phyloP scores from a whole-genome alignment of 371 early-diverging fungal species.

The Syncephalastrum contaminatum region DNA sequence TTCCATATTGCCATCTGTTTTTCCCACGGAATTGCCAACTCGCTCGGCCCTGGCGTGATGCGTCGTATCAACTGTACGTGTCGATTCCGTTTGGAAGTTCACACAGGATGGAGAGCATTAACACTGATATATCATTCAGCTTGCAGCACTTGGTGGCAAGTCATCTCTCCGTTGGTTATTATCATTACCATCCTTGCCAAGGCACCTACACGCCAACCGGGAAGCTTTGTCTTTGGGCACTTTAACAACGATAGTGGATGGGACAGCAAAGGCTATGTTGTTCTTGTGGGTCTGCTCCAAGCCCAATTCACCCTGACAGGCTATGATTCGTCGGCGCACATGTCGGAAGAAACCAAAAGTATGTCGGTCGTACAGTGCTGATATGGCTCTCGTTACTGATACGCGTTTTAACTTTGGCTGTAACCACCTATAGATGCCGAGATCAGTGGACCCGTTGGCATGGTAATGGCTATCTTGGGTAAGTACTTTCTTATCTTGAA shows the following conservation, averaged over 20 bases:
- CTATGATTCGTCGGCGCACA: constrained; percentile 69
- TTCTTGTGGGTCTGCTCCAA: constrained; percentile 31
- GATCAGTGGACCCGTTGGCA: constrained; percentile 4
- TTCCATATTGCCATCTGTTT: constrained; percentile 54
- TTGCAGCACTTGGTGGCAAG: constrained; percentile 43
- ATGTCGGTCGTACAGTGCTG: constrained; percentile 30
- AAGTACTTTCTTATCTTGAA: neutral
- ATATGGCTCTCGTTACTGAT: constrained; percentile 27
- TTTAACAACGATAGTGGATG: constrained; percentile 40
- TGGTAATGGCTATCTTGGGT: constrained; percentile 15
- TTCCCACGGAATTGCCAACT: constrained; percentile 56
- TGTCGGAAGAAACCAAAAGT: constrained; percentile 69
- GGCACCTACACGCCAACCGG: constrained; percentile 45
- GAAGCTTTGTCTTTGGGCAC: constrained; percentile 33
- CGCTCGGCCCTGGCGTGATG: constrained; percentile 48
- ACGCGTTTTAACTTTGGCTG: neutral
- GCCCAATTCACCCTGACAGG: constrained; percentile 48
- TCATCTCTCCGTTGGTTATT: constrained; percentile 30
- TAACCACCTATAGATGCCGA: neutral
- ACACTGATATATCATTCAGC: constrained; percentile 17
- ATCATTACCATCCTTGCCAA: constrained; percentile 31
- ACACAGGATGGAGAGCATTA: constrained; percentile 22
- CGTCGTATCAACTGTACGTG: constrained; percentile 48
- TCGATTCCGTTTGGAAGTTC: constrained; percentile 9
- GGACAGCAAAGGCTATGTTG: constrained; percentile 24